Evolutionary conservation across 345 rosid species (phyloP).

Genomic region (Salix viminalis): DNA sequence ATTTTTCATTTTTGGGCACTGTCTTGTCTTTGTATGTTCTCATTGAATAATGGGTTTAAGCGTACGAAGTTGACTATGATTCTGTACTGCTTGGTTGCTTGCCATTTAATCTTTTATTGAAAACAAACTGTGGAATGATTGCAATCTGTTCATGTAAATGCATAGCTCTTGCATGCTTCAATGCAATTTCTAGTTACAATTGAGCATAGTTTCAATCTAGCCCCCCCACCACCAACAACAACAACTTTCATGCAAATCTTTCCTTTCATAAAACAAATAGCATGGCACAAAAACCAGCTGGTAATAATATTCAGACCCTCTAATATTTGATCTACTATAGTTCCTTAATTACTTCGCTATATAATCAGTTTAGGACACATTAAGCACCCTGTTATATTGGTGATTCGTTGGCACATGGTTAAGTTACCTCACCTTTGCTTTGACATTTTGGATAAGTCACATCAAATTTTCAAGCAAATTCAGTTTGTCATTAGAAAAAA

Average conservation of each 20-base stretch:
- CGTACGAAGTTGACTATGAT: not conserved
- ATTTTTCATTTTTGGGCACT: not conserved
- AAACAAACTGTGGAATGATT: not conserved
- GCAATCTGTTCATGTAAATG: not conserved
- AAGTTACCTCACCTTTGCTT: not conserved
- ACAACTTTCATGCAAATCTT: not conserved
- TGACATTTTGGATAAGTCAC: not conserved
- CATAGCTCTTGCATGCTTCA: not conserved
- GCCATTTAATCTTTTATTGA: not conserved
- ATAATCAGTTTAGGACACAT: not conserved
- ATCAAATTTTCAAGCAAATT: not conserved
- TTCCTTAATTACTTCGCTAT: not conserved
- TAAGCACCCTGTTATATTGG: not conserved
- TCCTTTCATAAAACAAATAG: not conserved
- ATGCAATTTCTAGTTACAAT: not conserved
- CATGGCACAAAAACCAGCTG: not conserved
- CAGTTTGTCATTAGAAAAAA: not conserved
- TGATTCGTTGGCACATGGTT: not conserved
- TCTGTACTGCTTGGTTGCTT: not conserved
- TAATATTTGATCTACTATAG: not conserved
- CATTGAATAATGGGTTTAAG: too few relatives aligned
- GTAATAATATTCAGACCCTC: not conserved
- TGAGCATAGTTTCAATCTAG: not conserved
- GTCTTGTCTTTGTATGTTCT: not conserved
- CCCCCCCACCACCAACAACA: too few relatives aligned